Conservation (phyloP, 2,329 filamentous ascomycete genomes). For the Pseudocercospora musae region DNA sequence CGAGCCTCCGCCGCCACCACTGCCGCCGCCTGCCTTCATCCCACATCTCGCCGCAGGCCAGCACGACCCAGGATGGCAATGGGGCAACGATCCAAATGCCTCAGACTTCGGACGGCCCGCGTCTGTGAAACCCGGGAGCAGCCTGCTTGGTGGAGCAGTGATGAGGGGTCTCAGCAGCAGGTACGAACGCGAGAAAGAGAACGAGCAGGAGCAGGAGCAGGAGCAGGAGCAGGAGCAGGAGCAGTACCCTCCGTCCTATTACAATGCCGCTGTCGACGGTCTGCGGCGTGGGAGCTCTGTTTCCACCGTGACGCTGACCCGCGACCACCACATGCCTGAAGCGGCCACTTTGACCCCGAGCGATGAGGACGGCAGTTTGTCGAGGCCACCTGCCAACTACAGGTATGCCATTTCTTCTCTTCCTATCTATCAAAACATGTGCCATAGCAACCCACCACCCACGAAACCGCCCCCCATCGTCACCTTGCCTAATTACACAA, state of each 20-base stretch:
- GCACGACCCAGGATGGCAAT: conserved; percentile 61
- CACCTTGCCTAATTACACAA: not conserved
- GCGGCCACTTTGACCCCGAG: conserved; percentile 24
- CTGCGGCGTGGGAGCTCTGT: conserved; percentile 40
- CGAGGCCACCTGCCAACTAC: conserved; percentile 40
- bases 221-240: conserved; percentile 26
- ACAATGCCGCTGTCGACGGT: conserved; percentile 29
- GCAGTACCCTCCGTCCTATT: conserved; percentile 1
- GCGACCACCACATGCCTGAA: conserved; percentile 28
- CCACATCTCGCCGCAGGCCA: conserved; percentile 53
- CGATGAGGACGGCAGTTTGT: conserved; percentile 31
- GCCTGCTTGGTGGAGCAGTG: conserved; percentile 39
- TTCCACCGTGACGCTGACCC: conserved; percentile 34
- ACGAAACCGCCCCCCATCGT: not conserved
- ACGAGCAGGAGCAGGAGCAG: conserved; percentile 20
- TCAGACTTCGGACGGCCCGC: conserved; percentile 46
- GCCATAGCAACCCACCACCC: not conserved
- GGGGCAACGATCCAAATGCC: conserved; percentile 55
- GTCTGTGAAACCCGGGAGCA: conserved; percentile 48
- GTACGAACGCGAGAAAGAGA: conserved; percentile 23
- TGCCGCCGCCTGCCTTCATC: conserved; percentile 61
- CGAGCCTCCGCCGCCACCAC: conserved; percentile 56
- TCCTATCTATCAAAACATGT: not conserved
- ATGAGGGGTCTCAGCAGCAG: conserved; percentile 17
- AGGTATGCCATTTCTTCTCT: conserved; percentile 36